These are phyloP conservation scores for Debaryomyces udenii DNA, from an alignment of 1,139 yeast species.

Conservation along the genomic window DNA sequence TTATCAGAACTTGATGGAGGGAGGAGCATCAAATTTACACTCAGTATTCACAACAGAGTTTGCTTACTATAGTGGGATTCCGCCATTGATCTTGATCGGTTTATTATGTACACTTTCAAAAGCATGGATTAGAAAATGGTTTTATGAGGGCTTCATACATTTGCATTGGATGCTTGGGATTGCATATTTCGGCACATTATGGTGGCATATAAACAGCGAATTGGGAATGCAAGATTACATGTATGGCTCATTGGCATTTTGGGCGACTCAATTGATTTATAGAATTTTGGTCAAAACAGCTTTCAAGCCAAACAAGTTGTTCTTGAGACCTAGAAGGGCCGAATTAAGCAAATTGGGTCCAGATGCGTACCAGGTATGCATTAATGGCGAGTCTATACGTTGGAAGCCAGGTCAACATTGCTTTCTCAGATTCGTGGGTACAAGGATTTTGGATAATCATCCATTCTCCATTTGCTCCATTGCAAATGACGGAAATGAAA, in stretches of 20 bases:
- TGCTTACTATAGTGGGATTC: constrained; percentile 35
- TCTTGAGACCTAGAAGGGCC: constrained; percentile 52
- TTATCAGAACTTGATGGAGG: constrained; percentile 50
- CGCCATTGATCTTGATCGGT: constrained; percentile 50
- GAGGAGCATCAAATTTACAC: constrained; percentile 41
- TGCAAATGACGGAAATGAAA: constrained; percentile 26
- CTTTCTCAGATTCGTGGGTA: constrained; percentile 51
- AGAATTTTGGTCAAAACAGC: constrained; percentile 56
- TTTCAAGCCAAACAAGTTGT: constrained; percentile 45
- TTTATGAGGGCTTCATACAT: constrained; percentile 58
- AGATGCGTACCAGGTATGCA: constrained; percentile 43
- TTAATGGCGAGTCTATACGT: constrained; percentile 40
- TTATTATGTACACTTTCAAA: constrained; percentile 52
- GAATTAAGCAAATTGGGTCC: constrained; percentile 32
- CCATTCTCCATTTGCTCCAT: constrained; percentile 61
- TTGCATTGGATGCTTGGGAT: constrained; percentile 63
- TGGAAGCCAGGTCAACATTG: constrained; percentile 70
- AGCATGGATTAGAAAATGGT: constrained; percentile 42
- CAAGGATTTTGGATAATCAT: constrained; percentile 56
- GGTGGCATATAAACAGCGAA: constrained; percentile 49
- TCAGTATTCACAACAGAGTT: constrained; percentile 20
- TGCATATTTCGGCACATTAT: constrained; percentile 54
- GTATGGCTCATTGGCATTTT: constrained; percentile 59
- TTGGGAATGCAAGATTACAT: constrained; percentile 50
- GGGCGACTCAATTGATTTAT: constrained; percentile 56